Evolutionary conservation across 352 stramenopile species (phyloP).

Genomic region (Pythium coloratum): DNA sequence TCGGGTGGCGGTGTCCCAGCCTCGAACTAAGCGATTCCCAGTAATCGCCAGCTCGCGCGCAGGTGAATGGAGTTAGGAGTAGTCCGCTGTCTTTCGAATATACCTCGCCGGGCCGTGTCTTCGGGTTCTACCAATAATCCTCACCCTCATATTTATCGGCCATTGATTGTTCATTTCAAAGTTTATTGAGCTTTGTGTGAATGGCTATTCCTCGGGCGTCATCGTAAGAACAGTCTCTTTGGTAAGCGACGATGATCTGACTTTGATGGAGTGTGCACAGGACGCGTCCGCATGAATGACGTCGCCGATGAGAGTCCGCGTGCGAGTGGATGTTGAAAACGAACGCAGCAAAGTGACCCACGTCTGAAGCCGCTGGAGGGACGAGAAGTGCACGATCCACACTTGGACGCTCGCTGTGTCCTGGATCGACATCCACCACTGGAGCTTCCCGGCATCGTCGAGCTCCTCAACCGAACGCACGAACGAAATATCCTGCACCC

Average conservation of each 20-base stretch:
- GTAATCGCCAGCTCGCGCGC: conserved; percentile 3
- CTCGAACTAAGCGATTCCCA: conserved; percentile 58
- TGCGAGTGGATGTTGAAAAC: conserved; percentile 38
- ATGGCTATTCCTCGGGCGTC: conserved; percentile 8
- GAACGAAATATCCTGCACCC: conserved; percentile 57
- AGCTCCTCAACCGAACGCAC: conserved; percentile 56
- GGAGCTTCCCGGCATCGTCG: conserved; percentile 25
- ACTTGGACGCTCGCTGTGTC: conserved; percentile 53
- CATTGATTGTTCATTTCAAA: background rate
- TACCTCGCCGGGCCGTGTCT: conserved; percentile 60
- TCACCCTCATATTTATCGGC: background rate
- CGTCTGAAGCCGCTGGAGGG: conserved; percentile 31
- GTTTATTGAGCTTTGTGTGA: background rate
- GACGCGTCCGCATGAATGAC: conserved; percentile 31
- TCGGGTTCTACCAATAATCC: conserved; percentile 58
- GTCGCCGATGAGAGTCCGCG: conserved; percentile 40
- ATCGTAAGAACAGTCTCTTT: conserved; percentile 33
- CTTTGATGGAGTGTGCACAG: background rate
- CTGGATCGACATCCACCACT: conserved; percentile 74
- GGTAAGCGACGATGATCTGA: background rate
- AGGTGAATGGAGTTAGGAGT: conserved; percentile 25
- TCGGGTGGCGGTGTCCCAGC: conserved; percentile 80
- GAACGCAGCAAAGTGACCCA: conserved; percentile 48
- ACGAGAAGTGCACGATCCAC: conserved; percentile 65
- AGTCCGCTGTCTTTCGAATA: conserved; percentile 65